Percentiles rank a stretch among this genome's conserved stretches.
These are phyloP conservation scores for Glomus cerebriforme DNA, from an alignment of 192 early-diverging fungal species.

Conservation along the genomic window DNA sequence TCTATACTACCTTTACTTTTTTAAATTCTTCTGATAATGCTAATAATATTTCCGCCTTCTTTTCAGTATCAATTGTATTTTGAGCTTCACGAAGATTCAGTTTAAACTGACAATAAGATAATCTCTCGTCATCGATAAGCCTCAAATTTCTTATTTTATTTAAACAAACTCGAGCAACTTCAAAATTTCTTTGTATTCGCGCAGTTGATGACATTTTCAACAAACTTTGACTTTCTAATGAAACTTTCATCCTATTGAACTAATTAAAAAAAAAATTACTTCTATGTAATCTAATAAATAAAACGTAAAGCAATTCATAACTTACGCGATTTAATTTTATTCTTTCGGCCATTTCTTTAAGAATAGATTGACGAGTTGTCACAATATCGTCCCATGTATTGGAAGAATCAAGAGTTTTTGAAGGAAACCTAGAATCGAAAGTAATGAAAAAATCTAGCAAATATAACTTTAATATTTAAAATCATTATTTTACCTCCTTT, in stretches of 20 bases:
- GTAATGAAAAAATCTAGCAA: neutral
- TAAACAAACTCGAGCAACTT: slow-evolving; percentile 56
- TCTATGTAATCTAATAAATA: neutral
- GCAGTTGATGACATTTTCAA: slow-evolving; percentile 60
- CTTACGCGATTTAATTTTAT: neutral
- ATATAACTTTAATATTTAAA: neutral
- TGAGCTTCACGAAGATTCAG: slow-evolving; percentile 31
- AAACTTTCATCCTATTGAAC: slow-evolving; percentile 30
- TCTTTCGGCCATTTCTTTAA: neutral
- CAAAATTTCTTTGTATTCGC: slow-evolving; percentile 57
- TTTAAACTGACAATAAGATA: slow-evolving; percentile 35
- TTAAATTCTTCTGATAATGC: slow-evolving; percentile 33
- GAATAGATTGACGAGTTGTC: slow-evolving; percentile 7
- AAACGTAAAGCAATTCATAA: neutral
- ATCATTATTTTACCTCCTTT: neutral
- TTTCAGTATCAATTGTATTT: slow-evolving; percentile 12
- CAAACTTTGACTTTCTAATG: slow-evolving; percentile 33
- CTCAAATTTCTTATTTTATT: slow-evolving; percentile 36
- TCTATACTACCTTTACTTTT: slow-evolving; percentile 4
- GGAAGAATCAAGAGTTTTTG: slow-evolving; percentile 51
- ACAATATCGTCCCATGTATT: slow-evolving; percentile 32
- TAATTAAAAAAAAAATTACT: neutral
- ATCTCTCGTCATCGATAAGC: slow-evolving; percentile 34
- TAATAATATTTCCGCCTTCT: slow-evolving; percentile 27
- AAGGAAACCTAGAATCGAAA: neutral